Base-by-base conservation (phyloP, 345 rosid species). In the Boechera stricta region DNA sequence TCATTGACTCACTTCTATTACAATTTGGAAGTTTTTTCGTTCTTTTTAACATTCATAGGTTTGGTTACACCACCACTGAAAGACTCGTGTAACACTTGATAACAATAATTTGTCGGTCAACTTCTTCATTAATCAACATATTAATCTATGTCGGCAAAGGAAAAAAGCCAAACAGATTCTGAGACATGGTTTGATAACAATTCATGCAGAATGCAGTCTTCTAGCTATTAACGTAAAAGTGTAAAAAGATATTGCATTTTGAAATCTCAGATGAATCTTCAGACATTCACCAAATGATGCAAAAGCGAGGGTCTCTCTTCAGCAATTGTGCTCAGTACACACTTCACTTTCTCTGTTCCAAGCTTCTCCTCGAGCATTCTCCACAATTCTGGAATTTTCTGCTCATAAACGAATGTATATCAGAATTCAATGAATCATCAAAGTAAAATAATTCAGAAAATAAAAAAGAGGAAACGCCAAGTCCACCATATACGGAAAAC, bases 281-380 rank as follows among this genome's bases (percentile, higher is more conserved):
- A 26, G 3, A 26, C 35, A 24, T 63, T 70, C 16, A 64, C 52
- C 66, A 76, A 59, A 53, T 72, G 52, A 76, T 44, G 72, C 87
- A 86, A 84, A 35, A 87, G 82, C 21, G 55, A 87, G 38, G 84
- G 76, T 78, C 87, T 85, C 36, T 85, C 85, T 44, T 87, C 82
- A 62, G 64, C 80, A 56, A 81, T 58, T 62, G 11, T 68, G 35
- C 71, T 80, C 72, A 85, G 77, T 78, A 84, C 7, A 63, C 66
- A 63, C 51, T 59, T 80, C 57, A 84, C 44, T 47, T 79, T 74
- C 74, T 69, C 82, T 47, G 78, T 49, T 63, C 80, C 73, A 61
- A 86, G 84, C 80, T 88, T 86, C 77, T 82, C 80, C 65, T 77
- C 59, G 13, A 89, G 65, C 72, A 64, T 59, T 80, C 62, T 72